Evolutionary conservation across 495 filamentous ascomycete species (phyloP).

Genomic region (Annulohypoxylon stygium): DNA sequence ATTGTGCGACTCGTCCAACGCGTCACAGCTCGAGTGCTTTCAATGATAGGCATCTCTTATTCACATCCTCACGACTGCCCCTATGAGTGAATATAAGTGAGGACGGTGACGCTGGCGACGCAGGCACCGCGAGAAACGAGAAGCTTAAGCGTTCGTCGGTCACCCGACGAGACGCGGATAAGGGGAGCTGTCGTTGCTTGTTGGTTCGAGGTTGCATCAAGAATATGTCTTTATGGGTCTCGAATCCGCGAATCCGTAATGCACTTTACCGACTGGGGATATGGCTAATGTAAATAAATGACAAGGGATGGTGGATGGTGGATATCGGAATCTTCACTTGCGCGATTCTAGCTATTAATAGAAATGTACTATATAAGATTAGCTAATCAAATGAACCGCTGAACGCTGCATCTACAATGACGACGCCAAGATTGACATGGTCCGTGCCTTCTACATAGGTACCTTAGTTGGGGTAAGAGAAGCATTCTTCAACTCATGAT

Average conservation of each 20-base stretch:
- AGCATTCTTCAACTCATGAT: background rate
- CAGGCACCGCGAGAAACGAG: conserved; percentile 6
- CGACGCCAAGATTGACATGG: too few relatives aligned
- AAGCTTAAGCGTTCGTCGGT: conserved; percentile 22
- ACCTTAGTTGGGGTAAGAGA: background rate
- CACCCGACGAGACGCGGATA: conserved; percentile 35
- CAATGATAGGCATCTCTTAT: conserved; percentile 48
- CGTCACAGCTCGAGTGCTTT: conserved; percentile 55
- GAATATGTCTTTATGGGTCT: conserved; percentile 24
- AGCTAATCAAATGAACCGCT: background rate
- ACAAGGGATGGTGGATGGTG: background rate
- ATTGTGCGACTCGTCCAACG: conserved; percentile 62
- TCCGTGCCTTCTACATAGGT: background rate
- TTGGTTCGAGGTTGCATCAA: conserved; percentile 39
- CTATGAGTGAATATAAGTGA: conserved; percentile 4
- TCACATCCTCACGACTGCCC: conserved; percentile 43
- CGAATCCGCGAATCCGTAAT: conserved; percentile 9
- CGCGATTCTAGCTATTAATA: conserved; percentile 46
- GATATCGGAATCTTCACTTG: conserved; percentile 38
- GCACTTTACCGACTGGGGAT: conserved; percentile 9
- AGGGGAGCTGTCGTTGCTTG: conserved; percentile 28
- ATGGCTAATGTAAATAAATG: background rate
- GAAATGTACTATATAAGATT: conserved; percentile 12
- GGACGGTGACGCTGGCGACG: background rate
- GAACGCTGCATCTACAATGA: too few relatives aligned